These are phyloP conservation scores for Lentinula raphanica DNA, from an alignment of 768 basidiomycete genomes.

Conservation along the genomic window DNA sequence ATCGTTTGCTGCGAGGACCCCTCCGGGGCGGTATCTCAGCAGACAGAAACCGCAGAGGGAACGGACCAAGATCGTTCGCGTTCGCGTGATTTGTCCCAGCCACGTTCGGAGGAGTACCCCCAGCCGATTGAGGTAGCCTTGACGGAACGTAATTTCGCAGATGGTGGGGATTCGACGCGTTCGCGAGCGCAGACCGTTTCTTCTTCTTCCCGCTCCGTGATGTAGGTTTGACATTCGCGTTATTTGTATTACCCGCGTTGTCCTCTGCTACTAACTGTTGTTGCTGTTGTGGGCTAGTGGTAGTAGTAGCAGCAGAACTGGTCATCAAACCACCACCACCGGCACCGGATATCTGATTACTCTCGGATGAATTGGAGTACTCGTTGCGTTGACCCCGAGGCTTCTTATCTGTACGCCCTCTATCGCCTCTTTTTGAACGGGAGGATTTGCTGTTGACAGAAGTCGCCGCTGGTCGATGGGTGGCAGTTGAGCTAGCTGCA, in stretches of 20 bases:
- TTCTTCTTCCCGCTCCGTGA: conserved; percentile 58
- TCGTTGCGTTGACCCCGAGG: conserved; percentile 31
- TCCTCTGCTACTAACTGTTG: too few species aligned
- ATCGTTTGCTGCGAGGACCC: conserved; percentile 8
- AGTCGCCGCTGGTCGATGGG: conserved; percentile 20
- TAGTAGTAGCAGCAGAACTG: neutral
- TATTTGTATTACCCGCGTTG: neutral
- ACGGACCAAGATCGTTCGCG: conserved; percentile 43
- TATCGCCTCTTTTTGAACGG: conserved; percentile 29
- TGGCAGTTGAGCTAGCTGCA: conserved; percentile 43
- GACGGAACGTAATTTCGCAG: conserved; percentile 91
- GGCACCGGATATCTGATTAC: neutral
- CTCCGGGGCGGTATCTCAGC: conserved; percentile 57
- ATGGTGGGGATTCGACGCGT: conserved; percentile 94
- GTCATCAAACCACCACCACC: neutral
- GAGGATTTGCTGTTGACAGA: conserved; percentile 26
- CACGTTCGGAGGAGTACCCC: conserved; percentile 6
- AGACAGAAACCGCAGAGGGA: conserved; percentile 60
- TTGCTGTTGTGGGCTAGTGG: too few species aligned
- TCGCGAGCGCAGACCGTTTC: conserved; percentile 86
- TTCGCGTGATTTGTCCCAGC: neutral
- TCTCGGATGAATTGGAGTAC: conserved; percentile 31
- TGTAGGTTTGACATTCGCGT: neutral
- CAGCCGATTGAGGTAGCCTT: conserved; percentile 51
- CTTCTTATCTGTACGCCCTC: conserved; percentile 26